These are phyloP conservation scores for Simplicillium sp. DNA, from an alignment of 2,329 filamentous ascomycete genomes.

Conservation along the genomic window DNA sequence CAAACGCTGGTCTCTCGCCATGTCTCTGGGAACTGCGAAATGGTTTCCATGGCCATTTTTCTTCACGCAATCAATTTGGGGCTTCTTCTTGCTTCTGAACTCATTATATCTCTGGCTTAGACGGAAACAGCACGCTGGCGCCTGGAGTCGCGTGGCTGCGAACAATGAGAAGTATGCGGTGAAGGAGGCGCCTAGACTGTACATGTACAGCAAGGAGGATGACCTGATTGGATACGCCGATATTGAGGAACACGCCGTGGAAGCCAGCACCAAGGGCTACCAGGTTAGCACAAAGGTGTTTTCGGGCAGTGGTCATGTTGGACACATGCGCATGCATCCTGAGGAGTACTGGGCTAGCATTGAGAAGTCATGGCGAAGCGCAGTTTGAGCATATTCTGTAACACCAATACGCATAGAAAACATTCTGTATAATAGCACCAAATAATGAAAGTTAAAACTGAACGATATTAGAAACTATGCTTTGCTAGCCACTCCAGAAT, in stretches of 20 bases:
- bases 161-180: slow-evolving; percentile 27
- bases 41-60: slow-evolving; percentile 39
- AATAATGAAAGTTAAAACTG: too few relatives aligned
- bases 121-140: slow-evolving; percentile 29
- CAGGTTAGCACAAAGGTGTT: slow-evolving; percentile 41
- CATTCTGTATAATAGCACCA: too few relatives aligned
- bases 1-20: slow-evolving; percentile 40
- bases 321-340: slow-evolving; percentile 47
- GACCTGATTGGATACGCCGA: slow-evolving; percentile 45
- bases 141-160: slow-evolving; percentile 24
- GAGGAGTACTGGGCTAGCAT: slow-evolving; percentile 48
- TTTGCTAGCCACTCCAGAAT: too few relatives aligned
- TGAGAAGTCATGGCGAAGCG: not conserved
- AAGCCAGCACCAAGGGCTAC: slow-evolving; percentile 38
- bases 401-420: too few relatives aligned
- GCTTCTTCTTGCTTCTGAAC: slow-evolving; percentile 27
- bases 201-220: slow-evolving; percentile 50
- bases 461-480: too few relatives aligned
- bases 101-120: slow-evolving; percentile 22
- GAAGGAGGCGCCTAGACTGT: slow-evolving; percentile 34
- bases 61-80: slow-evolving; percentile 38
- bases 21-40: slow-evolving; percentile 37
- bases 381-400: too few relatives aligned
- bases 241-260: slow-evolving; percentile 42
- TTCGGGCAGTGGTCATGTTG: slow-evolving; percentile 49